These are phyloP conservation scores for Knufia petricola DNA, from an alignment of 2,329 filamentous ascomycete species.

Conservation along the genomic window DNA sequence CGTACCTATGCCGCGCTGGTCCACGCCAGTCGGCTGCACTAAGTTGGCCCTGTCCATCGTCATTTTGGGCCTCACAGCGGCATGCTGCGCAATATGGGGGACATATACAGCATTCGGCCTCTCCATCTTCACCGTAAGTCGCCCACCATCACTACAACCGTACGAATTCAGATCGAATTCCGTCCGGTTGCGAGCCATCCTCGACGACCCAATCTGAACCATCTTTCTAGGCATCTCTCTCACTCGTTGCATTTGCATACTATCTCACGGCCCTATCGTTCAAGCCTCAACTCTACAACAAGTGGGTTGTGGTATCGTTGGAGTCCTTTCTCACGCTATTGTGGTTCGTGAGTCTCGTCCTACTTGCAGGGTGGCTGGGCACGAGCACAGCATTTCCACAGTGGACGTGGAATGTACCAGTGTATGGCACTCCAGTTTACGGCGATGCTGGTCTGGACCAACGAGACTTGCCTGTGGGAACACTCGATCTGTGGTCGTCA, in stretches of 20 bases:
- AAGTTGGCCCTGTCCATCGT: conserved; percentile 15
- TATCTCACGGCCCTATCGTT: conserved; percentile 17
- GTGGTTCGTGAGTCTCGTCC: conserved; percentile 17
- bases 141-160: background rate
- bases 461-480: background rate
- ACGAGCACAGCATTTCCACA: background rate
- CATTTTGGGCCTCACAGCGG: conserved; percentile 16
- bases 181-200: background rate
- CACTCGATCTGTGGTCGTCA: background rate
- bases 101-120: conserved; percentile 15
- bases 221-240: conserved; percentile 13
- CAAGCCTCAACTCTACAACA: conserved; percentile 17
- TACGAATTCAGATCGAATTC: conserved; percentile 1
- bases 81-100: conserved; percentile 15
- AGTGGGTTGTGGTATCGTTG: conserved; percentile 17
- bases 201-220: conserved; percentile 4
- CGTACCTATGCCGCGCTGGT: conserved; percentile 22
- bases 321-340: conserved; percentile 18
- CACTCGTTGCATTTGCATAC: conserved; percentile 18
- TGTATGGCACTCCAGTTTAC: background rate
- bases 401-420: background rate
- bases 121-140: conserved; percentile 19
- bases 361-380: conserved; percentile 15
- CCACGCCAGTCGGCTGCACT: conserved; percentile 15
- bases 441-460: background rate